Evolutionary conservation across 768 basidiomycete species (phyloP), one percentile per base, ranked within the genome.

Genomic region (Phlebiopsis gigantea): DNA sequence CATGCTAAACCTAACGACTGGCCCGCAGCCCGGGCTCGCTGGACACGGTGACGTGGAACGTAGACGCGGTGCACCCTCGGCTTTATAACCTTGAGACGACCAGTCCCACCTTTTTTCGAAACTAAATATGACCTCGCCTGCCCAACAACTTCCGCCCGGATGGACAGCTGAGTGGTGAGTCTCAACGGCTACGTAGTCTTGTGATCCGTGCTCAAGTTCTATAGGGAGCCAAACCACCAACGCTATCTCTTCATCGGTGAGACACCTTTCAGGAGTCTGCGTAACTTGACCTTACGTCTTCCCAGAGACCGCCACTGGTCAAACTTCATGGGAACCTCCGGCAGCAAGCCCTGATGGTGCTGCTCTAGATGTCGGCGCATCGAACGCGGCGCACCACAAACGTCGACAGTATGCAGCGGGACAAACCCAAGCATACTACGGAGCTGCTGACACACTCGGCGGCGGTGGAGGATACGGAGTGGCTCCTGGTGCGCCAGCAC

Each of bases 341-440:
- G 71, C 77, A 2, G 67, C 71, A 12, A 69, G 52, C 64, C 69
- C 53, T 63, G 71, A 41, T 64, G 72, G 53, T 62, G 64, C 28
- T 62, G 71, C 25, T 75, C 80, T 45, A 71, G 77, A 74, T 21
- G 77, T 81, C 28, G 77, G 81, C 24, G 73, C 76, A 15, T 67
- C 69, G 2, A 53, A 62, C n/a, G 70, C 79, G 5, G 68, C 72
- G 26, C 77, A 80, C 61, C 55, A 75, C 53, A 88, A 91, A 72
- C 87, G 92, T 63, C 86, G 95, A 45, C 93, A 96, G 71, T 98
- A 98, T 69, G 95, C 95, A 48, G 85, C 91, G 3, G 94, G 91
- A 10, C 94, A 97, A 72, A 93, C 93, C 1, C 91, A 93, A 66
- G 92, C 82, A 2, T 94, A 94, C 69, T 92, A 92, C 62, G 82